Percentiles rank a stretch among this genome's conserved stretches.
phyloP scores from a whole-genome alignment of 768 basidiomycete genomes.

The Calocera cornea region DNA sequence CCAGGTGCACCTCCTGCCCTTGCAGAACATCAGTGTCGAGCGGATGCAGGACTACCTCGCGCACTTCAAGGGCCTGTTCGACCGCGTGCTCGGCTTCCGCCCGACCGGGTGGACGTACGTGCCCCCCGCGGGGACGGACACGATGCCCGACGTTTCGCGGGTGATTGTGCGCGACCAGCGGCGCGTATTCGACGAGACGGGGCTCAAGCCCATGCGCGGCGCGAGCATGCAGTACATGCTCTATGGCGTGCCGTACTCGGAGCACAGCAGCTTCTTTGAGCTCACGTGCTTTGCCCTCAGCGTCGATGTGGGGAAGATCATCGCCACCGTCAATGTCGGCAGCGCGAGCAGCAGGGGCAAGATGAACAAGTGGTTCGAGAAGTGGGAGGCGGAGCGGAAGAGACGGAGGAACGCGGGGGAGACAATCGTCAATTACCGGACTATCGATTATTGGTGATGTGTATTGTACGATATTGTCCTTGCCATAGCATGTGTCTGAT shows the following conservation, averaged over 20 bases:
- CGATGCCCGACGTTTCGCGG: conserved; percentile 46
- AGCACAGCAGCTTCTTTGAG: conserved; percentile 93
- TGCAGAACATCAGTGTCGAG: conserved; percentile 59
- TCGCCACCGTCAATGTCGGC: conserved; percentile 87
- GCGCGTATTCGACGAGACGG: conserved; percentile 51
- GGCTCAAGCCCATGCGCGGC: conserved; percentile 55
- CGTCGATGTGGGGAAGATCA: conserved; percentile 72
- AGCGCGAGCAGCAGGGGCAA: conserved; percentile 58
- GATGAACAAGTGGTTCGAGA: conserved; percentile 80
- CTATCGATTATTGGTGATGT: background rate
- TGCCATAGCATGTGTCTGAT: too few relatives aligned
- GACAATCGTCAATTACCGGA: background rate
- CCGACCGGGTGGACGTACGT: conserved; percentile 96
- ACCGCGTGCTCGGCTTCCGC: conserved; percentile 63
- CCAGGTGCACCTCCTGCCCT: conserved; percentile 73
- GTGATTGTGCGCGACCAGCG: conserved; percentile 57
- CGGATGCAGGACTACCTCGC: conserved; percentile 63
- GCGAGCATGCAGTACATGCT: conserved; percentile 57
- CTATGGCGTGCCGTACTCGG: conserved; percentile 77
- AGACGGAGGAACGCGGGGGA: conserved; percentile 28
- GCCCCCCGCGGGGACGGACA: conserved; percentile 49
- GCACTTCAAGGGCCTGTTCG: conserved; percentile 57
- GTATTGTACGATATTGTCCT: too few relatives aligned
- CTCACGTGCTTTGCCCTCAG: conserved; percentile 90
- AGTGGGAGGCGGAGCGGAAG: conserved; percentile 75